Base-by-base conservation (phyloP, 2,329 filamentous ascomycete genomes). In the Corynespora cassiicola region DNA sequence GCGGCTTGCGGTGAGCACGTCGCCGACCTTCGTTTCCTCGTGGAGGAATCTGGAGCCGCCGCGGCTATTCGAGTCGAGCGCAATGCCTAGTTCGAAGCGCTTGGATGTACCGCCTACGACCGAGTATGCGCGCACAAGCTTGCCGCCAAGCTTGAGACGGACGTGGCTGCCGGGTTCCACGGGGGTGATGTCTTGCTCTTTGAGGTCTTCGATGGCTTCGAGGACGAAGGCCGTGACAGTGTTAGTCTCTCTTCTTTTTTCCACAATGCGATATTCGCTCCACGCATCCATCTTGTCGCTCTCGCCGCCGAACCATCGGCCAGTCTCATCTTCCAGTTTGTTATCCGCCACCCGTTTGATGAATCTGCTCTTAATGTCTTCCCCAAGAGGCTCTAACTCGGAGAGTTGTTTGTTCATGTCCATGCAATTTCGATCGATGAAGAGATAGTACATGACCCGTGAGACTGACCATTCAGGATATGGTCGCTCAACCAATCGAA, bases 31-130 rank as follows among this genome's bases (percentile, higher is more conserved):
- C 1, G 75, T 63, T 0, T 61, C 42, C 11, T 76, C 58, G 55
- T 86, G 82, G 2, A 87, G 61, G 47, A 78, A 85, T 14, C 63
- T 64, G 0, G 83, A 86, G 0, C 80, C 84, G n/a, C 84, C 83
- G 5, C 82, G 75, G 44, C 77, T 80, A 0, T 68, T 54, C 3
- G 71, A 62, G 7, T 79, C 80, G 1, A 82, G 74, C 4, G 81
- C 76, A 14, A 87, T 69, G 14, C 81, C 83, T 1, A 87, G 68
- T 52, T 78, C 73, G 52, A 87, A 80, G 2, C 68, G 67, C 22
- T 72, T 68, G 4, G 63, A 64, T 29, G 72, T 72, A 0, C 79
- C 79, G 1, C 69, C 69, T 0, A 85, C 76, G 22, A 87, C 68
- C 0, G 82, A 86, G 54, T 86, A 87, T 0, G 78, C 74, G 7